Base-by-base conservation (phyloP, 805 yeast genomes). In the Wickerhamiella bombiphila region DNA sequence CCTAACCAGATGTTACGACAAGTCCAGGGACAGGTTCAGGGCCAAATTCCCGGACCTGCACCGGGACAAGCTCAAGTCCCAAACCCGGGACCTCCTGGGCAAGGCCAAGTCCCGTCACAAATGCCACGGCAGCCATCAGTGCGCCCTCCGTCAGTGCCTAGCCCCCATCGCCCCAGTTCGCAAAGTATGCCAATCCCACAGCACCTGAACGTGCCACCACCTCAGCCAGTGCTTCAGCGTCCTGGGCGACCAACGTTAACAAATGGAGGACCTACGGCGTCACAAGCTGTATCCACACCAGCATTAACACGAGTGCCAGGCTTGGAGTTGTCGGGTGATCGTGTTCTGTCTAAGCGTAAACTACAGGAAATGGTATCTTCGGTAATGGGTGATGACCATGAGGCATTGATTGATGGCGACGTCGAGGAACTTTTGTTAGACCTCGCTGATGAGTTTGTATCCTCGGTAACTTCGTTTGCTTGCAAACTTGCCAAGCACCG, bases 401-500 rank as follows among this genome's bases (percentile, higher is more conserved):
- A 85, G 50, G 76, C 93, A 4, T 69, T 70, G 3, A 80, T 91
- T 40, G 98, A 88, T 57, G 97, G 96, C 20, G 96, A 91, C 58
- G 68, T 86, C 43, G 95, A 86, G 57, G 97, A 88, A 49, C 61
- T 91, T 29, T 61, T 91, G 25, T 64, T 91, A 32, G 98, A 91
- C 57, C 62, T 91, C 34, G 96, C 98, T 0, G 99, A 91, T 58
- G 97, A 91, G 54, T 91, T 91, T 54, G 91, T 91, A 13, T 71
- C 80, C 5, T 76, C 81, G 34, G 94, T 93, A 2, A 85, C 96
- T 0, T 67, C 83, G 2, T 91, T 91, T 63, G 94, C 97, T 1
- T 88, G 97, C 55, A 71, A 93, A 38, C 65, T 91, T 46, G 97
- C 99, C 17, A 91, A 91, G 56, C 96, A 88, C 54, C 70, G 99